phyloP scores from a whole-genome alignment of 352 stramenopile species.

The Globisporangium polare region DNA sequence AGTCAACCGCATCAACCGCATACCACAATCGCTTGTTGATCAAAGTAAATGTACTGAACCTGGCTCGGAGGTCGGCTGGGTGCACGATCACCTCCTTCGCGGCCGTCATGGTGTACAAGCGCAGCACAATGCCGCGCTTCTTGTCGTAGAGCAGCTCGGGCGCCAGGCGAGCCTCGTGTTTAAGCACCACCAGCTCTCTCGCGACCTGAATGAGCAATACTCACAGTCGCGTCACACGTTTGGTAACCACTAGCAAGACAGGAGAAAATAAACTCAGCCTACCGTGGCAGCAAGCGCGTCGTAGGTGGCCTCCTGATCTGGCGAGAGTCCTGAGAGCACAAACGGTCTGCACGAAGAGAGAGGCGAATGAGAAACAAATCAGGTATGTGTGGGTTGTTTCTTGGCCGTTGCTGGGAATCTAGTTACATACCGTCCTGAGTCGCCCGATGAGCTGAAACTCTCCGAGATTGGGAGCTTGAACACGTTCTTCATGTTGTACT shows the following conservation, averaged over 20 bases:
- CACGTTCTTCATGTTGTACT: constrained; percentile 81
- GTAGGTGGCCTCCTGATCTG: constrained; percentile 66
- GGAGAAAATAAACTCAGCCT: constrained; percentile 5
- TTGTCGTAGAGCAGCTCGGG: constrained; percentile 80
- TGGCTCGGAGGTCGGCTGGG: constrained; percentile 64
- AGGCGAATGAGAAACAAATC: too few relatives aligned
- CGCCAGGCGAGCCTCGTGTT: constrained; percentile 59
- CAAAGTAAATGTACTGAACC: constrained; percentile 20
- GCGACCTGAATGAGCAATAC: constrained; percentile 36
- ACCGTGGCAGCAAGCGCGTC: constrained; percentile 63
- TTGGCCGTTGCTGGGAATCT: too few relatives aligned
- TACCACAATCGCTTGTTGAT: too few relatives aligned
- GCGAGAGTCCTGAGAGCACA: constrained; percentile 62
- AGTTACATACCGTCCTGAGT: constrained; percentile 65
- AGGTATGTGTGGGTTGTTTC: too few relatives aligned
- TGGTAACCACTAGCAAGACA: not conserved
- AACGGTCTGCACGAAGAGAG: constrained; percentile 49
- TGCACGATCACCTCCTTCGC: constrained; percentile 77
- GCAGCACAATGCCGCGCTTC: constrained; percentile 75
- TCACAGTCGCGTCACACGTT: not conserved
- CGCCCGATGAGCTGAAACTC: constrained; percentile 63
- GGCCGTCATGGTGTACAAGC: constrained; percentile 61
- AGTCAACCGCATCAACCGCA: not conserved
- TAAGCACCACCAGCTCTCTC: constrained; percentile 75
- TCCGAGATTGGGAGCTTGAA: constrained; percentile 83